Base-by-base conservation (phyloP, 352 stramenopile species). In the Pythium dissotocum region DNA sequence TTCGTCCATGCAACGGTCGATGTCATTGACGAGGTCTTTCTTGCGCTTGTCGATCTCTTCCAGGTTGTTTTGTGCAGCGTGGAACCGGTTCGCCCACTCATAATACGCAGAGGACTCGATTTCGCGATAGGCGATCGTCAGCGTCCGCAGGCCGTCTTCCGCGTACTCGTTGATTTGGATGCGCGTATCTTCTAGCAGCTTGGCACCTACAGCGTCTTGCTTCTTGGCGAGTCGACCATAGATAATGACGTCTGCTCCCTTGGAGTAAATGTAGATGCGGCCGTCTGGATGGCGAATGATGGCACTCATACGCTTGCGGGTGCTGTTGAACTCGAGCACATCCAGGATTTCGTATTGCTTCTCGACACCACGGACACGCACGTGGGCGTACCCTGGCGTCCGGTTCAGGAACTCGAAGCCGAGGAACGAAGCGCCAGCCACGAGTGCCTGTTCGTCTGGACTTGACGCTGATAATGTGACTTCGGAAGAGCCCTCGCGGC, bases 261-360 rank as follows among this genome's bases (percentile, higher is more conserved):
- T 93, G 4, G 79, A 82, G 60, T 91, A 94, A 51, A 94, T 71
- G 8, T 77, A 88, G 9, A 94, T 80, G 1, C 64, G 66, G 5
- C 83, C 79, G 32, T 89, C 75, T 0, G 85, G 80, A 63, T 85
- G 79, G 6, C 80, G 77, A 38, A 98, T 90, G 28, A 98, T 82
- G 2, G 92, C 89, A 7, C 88, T 97, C 94, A 98, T 98, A 3
- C 95, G 84, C 75, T 98, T 98, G 24, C 95, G 78, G 6, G 87
- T 96, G 46, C 87, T 97, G 70, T 97, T 95, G 69, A 98, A 98
- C 55, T 95, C 89, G 21, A 98, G 81, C 6, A 96, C 86, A 30
- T 96, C 88, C 8, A 98, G 70, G 30, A 98, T 82, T 60, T 91
- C 84, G 52, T 87, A 92, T 9, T 86, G 69, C 21, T 82, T 67